Evolutionary conservation across 2,329 filamentous ascomycete genomes (phyloP), one percentile per base, ranked within the genome.

Genomic region (Clonostachys solani): DNA sequence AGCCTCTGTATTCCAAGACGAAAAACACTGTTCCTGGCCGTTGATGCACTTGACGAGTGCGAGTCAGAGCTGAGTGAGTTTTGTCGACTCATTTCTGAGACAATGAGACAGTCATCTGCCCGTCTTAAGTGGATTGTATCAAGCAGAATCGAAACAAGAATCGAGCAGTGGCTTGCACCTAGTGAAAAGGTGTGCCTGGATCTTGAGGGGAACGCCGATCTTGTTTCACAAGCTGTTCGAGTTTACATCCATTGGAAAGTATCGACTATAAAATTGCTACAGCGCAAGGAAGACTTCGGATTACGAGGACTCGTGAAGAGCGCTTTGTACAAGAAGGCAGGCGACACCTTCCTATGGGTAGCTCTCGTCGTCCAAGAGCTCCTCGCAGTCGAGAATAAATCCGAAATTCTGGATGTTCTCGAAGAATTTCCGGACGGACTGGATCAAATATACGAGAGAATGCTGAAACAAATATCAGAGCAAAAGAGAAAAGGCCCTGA

Each of bases 41-140:
- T 78, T 42, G 71, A 77, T 54, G 73, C 69, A 2, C 66, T 77
- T 1, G 72, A 78, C 47, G 72, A 77, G 53, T 75, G 69, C 48
- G 38, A 36, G 6, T 18, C 35, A 5, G 61, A 54, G 16, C 47
- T 54, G 19, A 18, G 45, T 1, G 61, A 55, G 15, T 49, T 54
- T 18, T 17, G 44, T 1, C 42, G 60, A 40, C 65, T 76, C 3
- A 54, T 76, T 12, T 29, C 23, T 10, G 9, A 29, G 8, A 29
- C 23, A 41, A 63, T 1, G 49, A 71, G 10, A 62, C 73, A 42
- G 44, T 54, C n/a, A 44, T 57, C 23, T 51, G 42, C 0, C 45
- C 49, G 1, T 53, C 65, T 3, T 76, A 71, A 50, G 74, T 68
- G 23, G 65, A 48, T 77, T n/a, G 50, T 72, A 0, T 69, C 69